Percentiles rank a stretch among this genome's conserved stretches.
Evolutionary conservation across 2,329 filamentous ascomycete genomes (phyloP).

Genomic region (Beauveria sp.): DNA sequence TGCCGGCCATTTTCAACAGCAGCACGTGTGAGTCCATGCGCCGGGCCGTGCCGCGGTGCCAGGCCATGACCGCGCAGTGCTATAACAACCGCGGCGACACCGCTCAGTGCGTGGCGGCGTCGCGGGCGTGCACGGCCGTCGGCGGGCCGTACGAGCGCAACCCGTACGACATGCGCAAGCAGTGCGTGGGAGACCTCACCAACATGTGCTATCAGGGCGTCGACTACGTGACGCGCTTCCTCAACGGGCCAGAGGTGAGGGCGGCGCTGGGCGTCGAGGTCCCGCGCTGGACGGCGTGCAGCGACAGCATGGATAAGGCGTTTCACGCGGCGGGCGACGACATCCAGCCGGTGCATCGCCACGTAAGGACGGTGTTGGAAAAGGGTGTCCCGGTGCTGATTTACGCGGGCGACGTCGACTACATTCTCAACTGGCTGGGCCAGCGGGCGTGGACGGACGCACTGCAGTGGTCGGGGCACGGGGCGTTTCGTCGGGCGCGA

Average conservation of each 20-base stretch:
- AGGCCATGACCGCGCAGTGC: constrained; percentile 80
- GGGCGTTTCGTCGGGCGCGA: constrained; percentile 65
- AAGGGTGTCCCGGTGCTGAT: constrained; percentile 81
- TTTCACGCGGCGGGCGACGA: constrained; percentile 97
- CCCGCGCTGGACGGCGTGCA: constrained; percentile 85
- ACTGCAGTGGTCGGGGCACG: constrained; percentile 86
- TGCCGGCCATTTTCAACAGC: constrained; percentile 74
- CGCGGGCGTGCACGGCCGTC: constrained; percentile 97
- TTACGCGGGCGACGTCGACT: constrained; percentile 85
- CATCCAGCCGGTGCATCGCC: constrained; percentile 95
- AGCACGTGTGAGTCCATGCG: constrained; percentile 82
- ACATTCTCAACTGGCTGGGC: constrained; percentile 96
- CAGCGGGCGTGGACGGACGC: constrained; percentile 93
- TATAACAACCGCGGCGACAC: constrained; percentile 48
- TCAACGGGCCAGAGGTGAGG: constrained; percentile 78
- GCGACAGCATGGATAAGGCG: constrained; percentile 97
- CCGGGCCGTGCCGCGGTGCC: constrained; percentile 81
- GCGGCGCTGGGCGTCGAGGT: constrained; percentile 88
- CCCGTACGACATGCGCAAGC: constrained; percentile 86
- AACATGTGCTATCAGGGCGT: constrained; percentile 92
- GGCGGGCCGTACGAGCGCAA: constrained; percentile 94
- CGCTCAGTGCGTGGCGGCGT: constrained; percentile 84
- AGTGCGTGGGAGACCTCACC: constrained; percentile 60
- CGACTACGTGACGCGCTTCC: constrained; percentile 76
- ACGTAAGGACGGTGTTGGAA: constrained; percentile 78